Base-by-base conservation (phyloP, 1,284 basidiomycete species). In the Ceratobasidium sp. region DNA sequence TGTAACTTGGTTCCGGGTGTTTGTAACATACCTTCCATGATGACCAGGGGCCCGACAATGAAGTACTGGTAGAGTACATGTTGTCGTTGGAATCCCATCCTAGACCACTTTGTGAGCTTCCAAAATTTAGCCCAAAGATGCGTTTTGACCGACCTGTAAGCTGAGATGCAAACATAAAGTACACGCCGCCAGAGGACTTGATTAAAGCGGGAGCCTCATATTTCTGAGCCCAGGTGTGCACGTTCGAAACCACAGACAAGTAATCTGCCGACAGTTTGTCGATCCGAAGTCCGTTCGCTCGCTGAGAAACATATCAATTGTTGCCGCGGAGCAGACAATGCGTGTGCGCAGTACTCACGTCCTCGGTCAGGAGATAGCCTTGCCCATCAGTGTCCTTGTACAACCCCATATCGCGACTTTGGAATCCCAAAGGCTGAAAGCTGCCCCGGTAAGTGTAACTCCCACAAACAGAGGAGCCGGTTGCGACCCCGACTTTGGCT, bases 51-150 rank as follows among this genome's bases (percentile, higher is more conserved):
- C 76, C 74, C 9, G 76, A 72, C 27, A 77, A 51, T 5, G 69
- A 75, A 6, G 74, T 77, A 22, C 67, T 65, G 19, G 76, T 77
- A 0, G 66, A 62, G 50, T 75, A 77, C 51, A 75, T 75, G 63
- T 77, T 77, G 63, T 77, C 76, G 51, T 77, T 77, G 7, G 74
- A 60, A 50, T 75, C 74, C 76, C 76, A 77, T 22, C 76, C 74
- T 72, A 51, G 47, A 31, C 7, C 33, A 6, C 22, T n/a, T 17
- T 45, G 27, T 59, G 19, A 72, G 36, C 36, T 44, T 19, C 9
- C 2, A 41, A 9, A 48, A 6, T 19, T 50, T 29, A 29, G n/a
- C 24, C n/a, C 29, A 22, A n/a, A 27, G 5, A 5, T 19, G n/a
- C n/a, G 44, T 24, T 71, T n/a, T 8, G 31, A 56, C 64, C 44